Base-by-base conservation (phyloP, 192 early-diverging fungal species). In the Podila clonocystis region DNA sequence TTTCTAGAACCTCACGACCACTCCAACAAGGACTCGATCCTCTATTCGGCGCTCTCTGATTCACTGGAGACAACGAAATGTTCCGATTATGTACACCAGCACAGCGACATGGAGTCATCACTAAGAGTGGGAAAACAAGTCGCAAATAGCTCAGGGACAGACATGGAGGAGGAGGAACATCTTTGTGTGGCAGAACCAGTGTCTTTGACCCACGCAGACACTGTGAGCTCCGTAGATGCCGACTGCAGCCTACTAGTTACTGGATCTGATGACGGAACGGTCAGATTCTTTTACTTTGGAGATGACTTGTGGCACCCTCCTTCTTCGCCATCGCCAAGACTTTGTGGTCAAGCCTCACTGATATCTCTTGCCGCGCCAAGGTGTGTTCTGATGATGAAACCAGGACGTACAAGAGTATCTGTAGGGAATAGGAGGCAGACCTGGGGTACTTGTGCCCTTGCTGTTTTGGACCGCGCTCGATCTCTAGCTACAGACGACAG, bases 211-310 rank as follows among this genome's bases (percentile, higher is more conserved):
- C 65, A 80, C 17, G 45, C 70, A 15, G 34, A 65, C 38, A 26
- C 33, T 26, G 70, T 80, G 17, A 69, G 72, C 17, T 34, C 62
- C 9, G 64, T 80, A 31, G 77, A 80, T 63, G 60, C 77, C 0
- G 77, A 80, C 36, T 31, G 62, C 30, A 69, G 70, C 49, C 69
- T 80, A 55, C 7, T 80, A 2, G 77, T 80, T 13, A 65, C 70
- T 29, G 77, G 77, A 38, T 65, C 66, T 2, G 77, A 80, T 15
- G 77, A 80, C 22, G 66, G 77, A 0, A 33, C 73, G 0, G 66
- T 80, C 5, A 72, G 77, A 48, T 72, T 80, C 52, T 80, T 80
- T 41, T 65, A 73, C 31, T 80, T 80, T 55, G 77, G 77, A 5
- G 57, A 33, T 20, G 77, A 80, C 15, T 67, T 80, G 0, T 80